Conservation (phyloP, 495 filamentous ascomycete species). For the Penicillium subrubescens region DNA sequence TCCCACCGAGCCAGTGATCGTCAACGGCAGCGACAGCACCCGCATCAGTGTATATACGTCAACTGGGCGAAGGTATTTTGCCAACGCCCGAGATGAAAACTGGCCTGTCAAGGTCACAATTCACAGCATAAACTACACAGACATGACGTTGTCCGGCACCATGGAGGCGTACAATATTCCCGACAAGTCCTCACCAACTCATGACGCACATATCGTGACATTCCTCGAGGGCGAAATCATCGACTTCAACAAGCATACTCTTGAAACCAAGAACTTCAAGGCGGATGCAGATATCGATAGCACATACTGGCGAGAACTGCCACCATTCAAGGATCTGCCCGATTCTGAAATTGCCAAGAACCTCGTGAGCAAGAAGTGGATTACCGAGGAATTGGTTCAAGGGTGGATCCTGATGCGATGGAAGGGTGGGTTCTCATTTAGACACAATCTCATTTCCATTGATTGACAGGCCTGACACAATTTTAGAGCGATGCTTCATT, state of each 20-base stretch:
- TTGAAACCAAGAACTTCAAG: constrained; percentile 69
- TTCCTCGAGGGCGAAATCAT: constrained; percentile 79
- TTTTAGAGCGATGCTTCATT: constrained; percentile 69
- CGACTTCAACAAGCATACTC: constrained; percentile 67
- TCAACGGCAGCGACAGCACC: constrained; percentile 39
- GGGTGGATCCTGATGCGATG: constrained; percentile 77
- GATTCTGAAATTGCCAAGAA: constrained; percentile 61
- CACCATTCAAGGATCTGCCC: constrained; percentile 61
- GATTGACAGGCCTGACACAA: constrained; percentile 12
- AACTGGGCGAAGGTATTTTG: constrained; percentile 41
- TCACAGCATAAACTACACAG: constrained; percentile 63
- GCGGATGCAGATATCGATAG: constrained; percentile 63
- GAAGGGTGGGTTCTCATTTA: constrained; percentile 58
- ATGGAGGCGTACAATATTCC: constrained; percentile 83
- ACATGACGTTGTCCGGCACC: constrained; percentile 69
- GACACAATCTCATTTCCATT: not conserved
- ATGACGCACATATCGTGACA: constrained; percentile 67
- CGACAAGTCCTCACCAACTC: constrained; percentile 52
- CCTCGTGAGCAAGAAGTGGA: constrained; percentile 59
- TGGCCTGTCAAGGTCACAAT: constrained; percentile 78
- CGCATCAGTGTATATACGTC: constrained; percentile 38
- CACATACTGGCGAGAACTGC: constrained; percentile 70
- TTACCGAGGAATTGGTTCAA: constrained; percentile 52
- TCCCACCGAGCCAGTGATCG: constrained; percentile 41
- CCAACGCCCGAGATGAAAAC: constrained; percentile 54